A percentile compares a stretch with the other conserved stretches of the same genome.
These are phyloP conservation scores for Sugiyamaella paludigena DNA, from an alignment of 1,139 yeast species.

Conservation along the genomic window DNA sequence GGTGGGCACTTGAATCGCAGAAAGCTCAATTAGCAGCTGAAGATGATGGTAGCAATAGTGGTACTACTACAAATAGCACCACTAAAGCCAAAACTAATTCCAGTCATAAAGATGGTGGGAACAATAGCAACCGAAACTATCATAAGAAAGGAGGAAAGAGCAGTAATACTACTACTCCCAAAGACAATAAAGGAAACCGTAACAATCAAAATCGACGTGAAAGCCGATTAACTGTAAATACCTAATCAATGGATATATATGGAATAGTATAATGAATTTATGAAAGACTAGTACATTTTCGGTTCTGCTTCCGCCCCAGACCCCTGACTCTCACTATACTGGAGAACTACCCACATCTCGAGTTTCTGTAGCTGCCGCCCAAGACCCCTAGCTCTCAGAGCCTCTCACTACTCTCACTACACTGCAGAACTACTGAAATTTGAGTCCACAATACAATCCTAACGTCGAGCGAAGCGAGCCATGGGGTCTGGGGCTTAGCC, in stretches of 20 bases:
- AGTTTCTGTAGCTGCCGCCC: too few relatives aligned
- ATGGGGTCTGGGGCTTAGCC: neutral
- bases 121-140: neutral
- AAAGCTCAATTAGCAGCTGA: slow-evolving; percentile 18
- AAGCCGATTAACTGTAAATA: slow-evolving; percentile 15
- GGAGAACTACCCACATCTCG: too few relatives aligned
- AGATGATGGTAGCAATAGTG: neutral
- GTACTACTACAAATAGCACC: neutral
- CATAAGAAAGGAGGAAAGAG: neutral
- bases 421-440: too few relatives aligned
- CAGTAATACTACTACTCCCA: neutral
- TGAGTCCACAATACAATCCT: too few relatives aligned
- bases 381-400: too few relatives aligned
- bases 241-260: slow-evolving; percentile 2
- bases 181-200: neutral
- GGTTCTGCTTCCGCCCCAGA: too few relatives aligned
- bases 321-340: too few relatives aligned
- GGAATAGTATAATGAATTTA: slow-evolving; percentile 4
- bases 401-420: too few relatives aligned
- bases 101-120: too few relatives aligned
- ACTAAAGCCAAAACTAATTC: neutral
- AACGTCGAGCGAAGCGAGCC: neutral
- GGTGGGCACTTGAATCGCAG: slow-evolving; percentile 71
- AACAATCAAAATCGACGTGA: slow-evolving; percentile 10
- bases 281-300: too few relatives aligned